phyloP scores from a whole-genome alignment of 768 basidiomycete genomes.

The Guyanaporus albipodus region DNA sequence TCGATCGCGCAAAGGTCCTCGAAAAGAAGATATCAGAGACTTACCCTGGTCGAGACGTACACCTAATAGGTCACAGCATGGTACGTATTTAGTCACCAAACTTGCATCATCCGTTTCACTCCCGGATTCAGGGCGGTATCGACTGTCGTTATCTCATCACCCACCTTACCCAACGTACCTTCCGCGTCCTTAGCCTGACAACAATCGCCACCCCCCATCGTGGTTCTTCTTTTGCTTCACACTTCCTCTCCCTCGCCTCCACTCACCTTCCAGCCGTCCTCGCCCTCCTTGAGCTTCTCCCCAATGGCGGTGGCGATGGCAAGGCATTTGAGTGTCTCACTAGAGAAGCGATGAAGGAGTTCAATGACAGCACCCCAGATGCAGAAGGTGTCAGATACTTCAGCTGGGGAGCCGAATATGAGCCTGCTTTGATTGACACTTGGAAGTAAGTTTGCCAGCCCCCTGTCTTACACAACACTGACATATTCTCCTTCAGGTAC shows the following conservation, averaged over 20 bases:
- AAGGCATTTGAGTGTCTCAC: conserved; percentile 90
- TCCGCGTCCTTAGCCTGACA: conserved; percentile 81
- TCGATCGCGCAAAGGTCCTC: conserved; percentile 88
- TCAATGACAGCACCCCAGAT: conserved; percentile 86
- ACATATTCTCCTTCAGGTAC: conserved; percentile 35
- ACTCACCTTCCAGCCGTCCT: conserved; percentile 66
- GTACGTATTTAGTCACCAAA: conserved; percentile 34
- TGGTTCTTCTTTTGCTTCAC: conserved; percentile 91
- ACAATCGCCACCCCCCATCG: conserved; percentile 95
- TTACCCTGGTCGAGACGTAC: conserved; percentile 81
- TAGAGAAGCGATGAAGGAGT: conserved; percentile 76
- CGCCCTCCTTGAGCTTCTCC: conserved; percentile 73
- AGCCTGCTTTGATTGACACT: conserved; percentile 87
- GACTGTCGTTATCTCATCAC: conserved; percentile 90
- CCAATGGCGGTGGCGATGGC: conserved; percentile 93
- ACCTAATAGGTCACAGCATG: conserved; percentile 84
- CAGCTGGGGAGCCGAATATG: conserved; percentile 91
- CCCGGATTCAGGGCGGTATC: conserved; percentile 74
- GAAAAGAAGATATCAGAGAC: conserved; percentile 72
- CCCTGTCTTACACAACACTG: not conserved
- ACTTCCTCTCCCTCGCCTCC: conserved; percentile 74
- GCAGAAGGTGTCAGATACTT: conserved; percentile 80
- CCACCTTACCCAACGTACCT: conserved; percentile 70
- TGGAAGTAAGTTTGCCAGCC: conserved; percentile 52
- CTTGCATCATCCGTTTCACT: not conserved